Evolutionary conservation across 176 grass and related monocot genomes (phyloP).

Genomic region (Musa schizocarpa): DNA sequence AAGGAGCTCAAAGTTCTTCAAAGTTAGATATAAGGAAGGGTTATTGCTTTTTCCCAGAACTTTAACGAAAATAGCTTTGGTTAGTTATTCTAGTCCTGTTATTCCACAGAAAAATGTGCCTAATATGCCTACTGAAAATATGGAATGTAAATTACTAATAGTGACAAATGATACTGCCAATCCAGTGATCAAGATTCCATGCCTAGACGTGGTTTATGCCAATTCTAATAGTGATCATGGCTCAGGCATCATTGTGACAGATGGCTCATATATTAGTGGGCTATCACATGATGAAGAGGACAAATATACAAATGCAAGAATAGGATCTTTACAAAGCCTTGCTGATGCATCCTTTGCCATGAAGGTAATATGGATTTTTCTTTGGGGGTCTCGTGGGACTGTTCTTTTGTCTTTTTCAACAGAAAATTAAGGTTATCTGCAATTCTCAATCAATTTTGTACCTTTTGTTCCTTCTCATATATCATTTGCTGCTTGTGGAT

Average conservation of each 20-base stretch:
- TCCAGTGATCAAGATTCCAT: slow-evolving; percentile 13
- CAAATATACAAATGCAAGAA: slow-evolving; percentile 5
- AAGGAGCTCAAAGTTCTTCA: slow-evolving; percentile 4
- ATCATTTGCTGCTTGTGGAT: neutral
- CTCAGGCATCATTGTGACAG: neutral
- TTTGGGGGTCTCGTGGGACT: neutral
- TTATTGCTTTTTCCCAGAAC: slow-evolving; percentile 7
- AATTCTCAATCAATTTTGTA: slow-evolving; percentile 15
- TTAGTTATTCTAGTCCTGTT: neutral
- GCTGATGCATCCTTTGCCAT: neutral
- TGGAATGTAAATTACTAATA: slow-evolving; percentile 6
- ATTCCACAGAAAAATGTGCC: neutral
- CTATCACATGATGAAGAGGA: neutral
- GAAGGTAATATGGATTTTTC: neutral
- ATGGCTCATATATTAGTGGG: neutral
- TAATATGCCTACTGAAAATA: neutral
- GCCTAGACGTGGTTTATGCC: neutral
- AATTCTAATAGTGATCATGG: neutral
- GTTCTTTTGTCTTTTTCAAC: neutral
- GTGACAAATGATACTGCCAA: slow-evolving; percentile 6
- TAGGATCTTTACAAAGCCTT: neutral
- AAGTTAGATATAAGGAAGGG: neutral
- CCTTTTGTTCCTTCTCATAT: too few species aligned
- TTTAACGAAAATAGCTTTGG: neutral
- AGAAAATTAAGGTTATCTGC: neutral